Base-by-base conservation (phyloP, 2,329 filamentous ascomycete species). In the Sporothrix mexicana region DNA sequence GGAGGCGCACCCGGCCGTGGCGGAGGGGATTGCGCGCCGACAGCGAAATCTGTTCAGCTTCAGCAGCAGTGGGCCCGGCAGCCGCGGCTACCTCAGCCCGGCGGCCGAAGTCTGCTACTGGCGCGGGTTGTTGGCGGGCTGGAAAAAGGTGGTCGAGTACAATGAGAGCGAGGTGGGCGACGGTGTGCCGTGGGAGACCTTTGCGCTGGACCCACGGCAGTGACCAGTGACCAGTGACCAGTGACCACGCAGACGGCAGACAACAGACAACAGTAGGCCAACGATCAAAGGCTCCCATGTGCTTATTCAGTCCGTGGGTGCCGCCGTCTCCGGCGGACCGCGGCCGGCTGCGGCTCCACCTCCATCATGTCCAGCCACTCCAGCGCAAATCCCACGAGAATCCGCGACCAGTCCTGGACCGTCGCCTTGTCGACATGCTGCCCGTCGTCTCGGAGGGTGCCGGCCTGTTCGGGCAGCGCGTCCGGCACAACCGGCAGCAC, bases 351-450 rank as follows among this genome's bases (percentile, higher is more conserved):
- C 23, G 81, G 79, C 72, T 80, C 78, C 7, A 83, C 79, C 74
- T 82, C 80, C 79, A 81, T 82, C 78, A 95, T 82, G 77, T 94
- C 93, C 84, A 96, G 85, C 92, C 93, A 96, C 79, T 95, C 93
- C 3, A 91, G 87, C 61, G 88, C 86, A 82, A 96, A 96, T 0
- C 89, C 92, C 0, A 90, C 89, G 2, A 93, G 84, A 45, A 96
- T 87, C 77, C 87, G 87, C 20, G 90, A 87, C 93, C 93, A 96
- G 80, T 96, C 93, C 78, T 92, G 87, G 41, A 93, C 89, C 0
- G 91, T 93, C 17, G 87, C 83, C 76, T 89, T 83, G 79, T 95
- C 91, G 70, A 95, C 81, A 82, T 95, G 90, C 75, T 89, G 88
- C 0, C 88, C 93, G 78, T 94, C 90, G 78, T 95, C 93, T 0